Conservation (phyloP, 2,329 filamentous ascomycete species). For the Penicillium sp. region DNA sequence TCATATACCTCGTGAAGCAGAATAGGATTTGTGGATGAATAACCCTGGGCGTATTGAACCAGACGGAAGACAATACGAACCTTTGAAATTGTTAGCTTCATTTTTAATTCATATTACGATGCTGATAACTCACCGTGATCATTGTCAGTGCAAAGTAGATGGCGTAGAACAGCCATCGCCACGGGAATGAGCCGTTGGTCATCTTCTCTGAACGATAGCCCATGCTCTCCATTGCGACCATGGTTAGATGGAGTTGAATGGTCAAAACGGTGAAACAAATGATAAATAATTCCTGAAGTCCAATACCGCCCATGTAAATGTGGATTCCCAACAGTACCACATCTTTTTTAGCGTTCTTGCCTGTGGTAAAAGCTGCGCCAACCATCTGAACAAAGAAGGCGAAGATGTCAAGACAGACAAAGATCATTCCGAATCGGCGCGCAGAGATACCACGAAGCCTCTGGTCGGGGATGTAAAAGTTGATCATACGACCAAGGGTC, state of each 20-base stretch:
- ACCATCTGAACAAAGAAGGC: conserved; percentile 48
- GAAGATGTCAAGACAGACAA: conserved; percentile 48
- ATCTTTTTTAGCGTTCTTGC: conserved; percentile 21
- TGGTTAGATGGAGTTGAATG: conserved; percentile 39
- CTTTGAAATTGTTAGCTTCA: conserved; percentile 26
- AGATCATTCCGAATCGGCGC: conserved; percentile 40
- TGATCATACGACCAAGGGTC: conserved; percentile 44
- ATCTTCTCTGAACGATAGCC: conserved; percentile 26
- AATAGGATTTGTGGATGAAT: conserved; percentile 61
- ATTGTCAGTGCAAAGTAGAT: conserved; percentile 44
- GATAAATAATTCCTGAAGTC: conserved; percentile 54
- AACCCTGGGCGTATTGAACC: conserved; percentile 56
- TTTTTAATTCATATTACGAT: neutral
- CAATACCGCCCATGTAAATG: conserved; percentile 58
- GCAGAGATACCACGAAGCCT: conserved; percentile 39
- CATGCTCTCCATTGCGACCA: conserved; percentile 26
- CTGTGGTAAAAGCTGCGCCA: conserved; percentile 40
- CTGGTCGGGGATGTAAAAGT: conserved; percentile 38
- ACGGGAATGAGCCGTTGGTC: conserved; percentile 6
- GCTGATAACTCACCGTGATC: conserved; percentile 39
- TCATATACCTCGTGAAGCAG: conserved; percentile 63
- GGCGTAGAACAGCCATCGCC: conserved; percentile 36
- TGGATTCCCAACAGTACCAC: conserved; percentile 43
- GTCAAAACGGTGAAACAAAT: conserved; percentile 48
- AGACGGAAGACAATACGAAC: conserved; percentile 63